Evolutionary conservation across 176 grass and related monocot genomes (phyloP), one percentile per base, ranked within the genome.

Genomic region (Zoysia pacifica): DNA sequence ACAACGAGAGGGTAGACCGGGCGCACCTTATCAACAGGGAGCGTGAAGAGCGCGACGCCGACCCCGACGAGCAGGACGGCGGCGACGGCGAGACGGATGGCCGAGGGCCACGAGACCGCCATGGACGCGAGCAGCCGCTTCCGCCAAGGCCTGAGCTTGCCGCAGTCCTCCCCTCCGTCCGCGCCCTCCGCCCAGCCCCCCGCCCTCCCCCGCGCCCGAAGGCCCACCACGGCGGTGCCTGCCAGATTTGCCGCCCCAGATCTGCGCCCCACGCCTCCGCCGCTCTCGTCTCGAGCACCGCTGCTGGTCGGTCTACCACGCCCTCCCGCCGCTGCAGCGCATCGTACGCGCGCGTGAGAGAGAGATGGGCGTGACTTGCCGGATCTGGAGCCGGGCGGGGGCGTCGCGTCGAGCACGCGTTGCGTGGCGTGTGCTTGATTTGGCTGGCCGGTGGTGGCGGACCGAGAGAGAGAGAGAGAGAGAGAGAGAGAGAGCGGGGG

Each of bases 21-120:
- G 9, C 69, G 44, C 39, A 99, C 97, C 90, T 96, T 99, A 58
- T 99, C 97, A 14, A 96, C 82, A 47, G 97, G 97, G 15, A 99
- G 89, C 75, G 97, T 96, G 82, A 91, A 72, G 41, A 99, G 82
- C 46, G 93, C 97, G 51, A 90, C 79, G 18, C 66, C 82, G 65
- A 91, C 87, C 18, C 75, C 93, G 52, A 70, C 79, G 47, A 91
- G 75, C 37, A 99, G 92, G 65, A 86, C 38, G 73, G 91, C 66
- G n/a, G 88, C 82, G 47, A 99, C 73, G 66, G 86, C 88, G 65
- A 96, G 79, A 47, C 97, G 83, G 69, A 93, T 9, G 48, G 86
- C 75, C 61, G 84, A 88, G 62, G 97, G 82, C 93, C 88, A 99
- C 7, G 97, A 94, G 18, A 97, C 65, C 6, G 89, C 80, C 86